phyloP scores from a whole-genome alignment of 495 filamentous ascomycete genomes.

The Friedmanniomyces endolithicus region DNA sequence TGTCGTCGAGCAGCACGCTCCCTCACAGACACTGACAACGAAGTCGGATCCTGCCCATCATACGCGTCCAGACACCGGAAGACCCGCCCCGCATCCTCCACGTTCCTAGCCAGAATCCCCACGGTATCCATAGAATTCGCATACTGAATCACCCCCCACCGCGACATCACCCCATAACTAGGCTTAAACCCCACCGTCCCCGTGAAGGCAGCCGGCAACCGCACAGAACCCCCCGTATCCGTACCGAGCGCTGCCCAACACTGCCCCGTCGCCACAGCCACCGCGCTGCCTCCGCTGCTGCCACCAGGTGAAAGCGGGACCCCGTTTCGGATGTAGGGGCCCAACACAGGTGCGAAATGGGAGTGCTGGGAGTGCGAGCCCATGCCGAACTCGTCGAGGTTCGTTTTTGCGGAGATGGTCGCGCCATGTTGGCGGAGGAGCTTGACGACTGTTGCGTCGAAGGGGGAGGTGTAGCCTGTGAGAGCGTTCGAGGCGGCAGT shows the following conservation, averaged over 20 bases:
- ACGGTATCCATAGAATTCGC: conserved; percentile 94
- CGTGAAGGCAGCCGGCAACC: conserved; percentile 83
- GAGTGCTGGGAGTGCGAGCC: conserved; percentile 79
- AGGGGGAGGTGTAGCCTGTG: conserved; percentile 58
- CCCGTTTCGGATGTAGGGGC: conserved; percentile 17
- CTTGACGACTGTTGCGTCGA: conserved; percentile 69
- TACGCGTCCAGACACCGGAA: conserved; percentile 48
- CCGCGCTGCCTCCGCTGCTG: conserved; percentile 87
- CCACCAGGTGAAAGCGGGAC: conserved; percentile 58
- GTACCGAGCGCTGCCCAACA: conserved; percentile 79
- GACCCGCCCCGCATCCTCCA: conserved; percentile 38
- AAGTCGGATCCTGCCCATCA: conserved; percentile 70
- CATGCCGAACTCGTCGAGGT: conserved; percentile 98
- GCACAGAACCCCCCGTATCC: conserved; percentile 87
- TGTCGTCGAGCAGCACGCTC: conserved; percentile 16
- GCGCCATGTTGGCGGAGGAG: conserved; percentile 53
- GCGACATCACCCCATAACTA: conserved; percentile 69
- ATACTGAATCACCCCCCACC: conserved; percentile 87
- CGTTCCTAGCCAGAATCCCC: conserved; percentile 54
- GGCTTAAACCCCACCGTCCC: conserved; percentile 87
- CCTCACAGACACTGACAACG: conserved; percentile 42
- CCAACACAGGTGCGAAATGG: conserved; percentile 53
- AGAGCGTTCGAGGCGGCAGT: conserved; percentile 74
- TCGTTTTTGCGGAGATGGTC: conserved; percentile 64
- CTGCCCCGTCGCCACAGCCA: conserved; percentile 61